Percentiles rank a stretch among this genome's conserved stretches.
Conservation (phyloP, 305 asterid genomes). For the Solanum hybrid region DNA sequence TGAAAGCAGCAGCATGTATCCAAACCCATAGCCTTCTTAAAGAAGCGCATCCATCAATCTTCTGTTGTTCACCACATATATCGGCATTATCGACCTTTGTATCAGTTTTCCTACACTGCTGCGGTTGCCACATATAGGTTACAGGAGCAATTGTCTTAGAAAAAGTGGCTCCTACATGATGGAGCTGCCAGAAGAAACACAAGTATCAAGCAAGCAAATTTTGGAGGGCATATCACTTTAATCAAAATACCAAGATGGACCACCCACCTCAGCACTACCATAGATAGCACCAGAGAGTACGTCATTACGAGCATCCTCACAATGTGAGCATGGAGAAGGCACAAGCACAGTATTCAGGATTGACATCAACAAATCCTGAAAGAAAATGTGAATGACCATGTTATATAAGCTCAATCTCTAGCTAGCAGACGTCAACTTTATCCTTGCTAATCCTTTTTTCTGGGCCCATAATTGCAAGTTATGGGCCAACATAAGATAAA, state of each 20-base stretch:
- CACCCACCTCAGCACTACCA: conserved; percentile 68
- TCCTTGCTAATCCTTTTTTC: neutral
- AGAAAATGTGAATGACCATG: conserved; percentile 7
- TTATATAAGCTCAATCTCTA: neutral
- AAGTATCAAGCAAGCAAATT: conserved; percentile 7
- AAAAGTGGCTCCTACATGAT: conserved; percentile 33
- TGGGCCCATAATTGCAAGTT: neutral
- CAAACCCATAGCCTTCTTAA: conserved; percentile 67
- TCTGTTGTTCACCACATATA: conserved; percentile 16
- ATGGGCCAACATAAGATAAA: neutral
- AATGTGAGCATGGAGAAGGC: conserved; percentile 36
- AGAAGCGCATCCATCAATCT: conserved; percentile 10
- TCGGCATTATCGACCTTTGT: conserved; percentile 10
- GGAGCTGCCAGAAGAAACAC: conserved; percentile 45
- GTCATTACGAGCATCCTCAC: conserved; percentile 29
- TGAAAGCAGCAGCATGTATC: conserved; percentile 79
- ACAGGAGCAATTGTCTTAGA: conserved; percentile 34
- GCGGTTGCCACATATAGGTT: conserved; percentile 37
- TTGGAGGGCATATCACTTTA: neutral
- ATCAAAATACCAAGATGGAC: neutral
- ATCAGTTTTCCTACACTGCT: neutral
- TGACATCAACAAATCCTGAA: conserved; percentile 51
- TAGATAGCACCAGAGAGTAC: conserved; percentile 47
- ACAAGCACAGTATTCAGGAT: conserved; percentile 44
- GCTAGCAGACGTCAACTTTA: neutral